Percentiles rank a stretch among this genome's conserved stretches.
These are phyloP conservation scores for Filobasidium uniguttulatum DNA, from an alignment of 1,284 basidiomycete species.

Conservation along the genomic window DNA sequence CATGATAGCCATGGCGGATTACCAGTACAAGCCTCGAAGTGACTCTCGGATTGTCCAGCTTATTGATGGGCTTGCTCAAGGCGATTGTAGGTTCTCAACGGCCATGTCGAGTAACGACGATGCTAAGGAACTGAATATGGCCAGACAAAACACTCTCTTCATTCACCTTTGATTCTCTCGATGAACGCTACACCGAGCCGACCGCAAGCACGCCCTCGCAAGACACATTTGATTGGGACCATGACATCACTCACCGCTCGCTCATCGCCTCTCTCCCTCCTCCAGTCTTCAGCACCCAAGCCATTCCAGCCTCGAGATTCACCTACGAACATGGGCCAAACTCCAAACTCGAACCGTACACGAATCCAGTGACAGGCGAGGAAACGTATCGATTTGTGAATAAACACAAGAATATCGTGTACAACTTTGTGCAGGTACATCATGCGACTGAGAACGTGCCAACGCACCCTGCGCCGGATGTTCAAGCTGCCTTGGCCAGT, in stretches of 20 bases:
- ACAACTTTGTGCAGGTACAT: slow-evolving; percentile 45
- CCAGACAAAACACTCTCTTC: slow-evolving; percentile 57
- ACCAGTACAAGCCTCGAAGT: slow-evolving; percentile 63
- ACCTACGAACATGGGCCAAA: slow-evolving; percentile 66
- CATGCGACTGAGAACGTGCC: slow-evolving; percentile 56
- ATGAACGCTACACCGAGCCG: slow-evolving; percentile 46
- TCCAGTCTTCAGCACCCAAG: slow-evolving; percentile 65
- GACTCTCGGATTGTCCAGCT: slow-evolving; percentile 56
- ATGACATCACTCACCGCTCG: slow-evolving; percentile 29
- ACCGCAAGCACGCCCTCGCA: neutral
- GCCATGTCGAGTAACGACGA: neutral
- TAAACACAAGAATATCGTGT: slow-evolving; percentile 41
- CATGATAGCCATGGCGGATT: slow-evolving; percentile 70
- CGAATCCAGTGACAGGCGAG: slow-evolving; percentile 61
- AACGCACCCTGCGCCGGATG: slow-evolving; percentile 46
- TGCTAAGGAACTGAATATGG: too few relatives aligned
- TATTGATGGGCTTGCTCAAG: slow-evolving; percentile 54
- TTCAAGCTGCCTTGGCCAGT: slow-evolving; percentile 45
- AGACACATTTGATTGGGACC: neutral
- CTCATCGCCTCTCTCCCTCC: slow-evolving; percentile 64
- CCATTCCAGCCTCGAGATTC: slow-evolving; percentile 61
- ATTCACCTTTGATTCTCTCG: slow-evolving; percentile 53
- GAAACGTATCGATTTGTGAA: slow-evolving; percentile 67
- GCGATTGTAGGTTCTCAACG: slow-evolving; percentile 52
- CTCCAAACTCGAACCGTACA: slow-evolving; percentile 50